phyloP scores from a whole-genome alignment of 495 filamentous ascomycete genomes.

The Monascus purpureus region DNA sequence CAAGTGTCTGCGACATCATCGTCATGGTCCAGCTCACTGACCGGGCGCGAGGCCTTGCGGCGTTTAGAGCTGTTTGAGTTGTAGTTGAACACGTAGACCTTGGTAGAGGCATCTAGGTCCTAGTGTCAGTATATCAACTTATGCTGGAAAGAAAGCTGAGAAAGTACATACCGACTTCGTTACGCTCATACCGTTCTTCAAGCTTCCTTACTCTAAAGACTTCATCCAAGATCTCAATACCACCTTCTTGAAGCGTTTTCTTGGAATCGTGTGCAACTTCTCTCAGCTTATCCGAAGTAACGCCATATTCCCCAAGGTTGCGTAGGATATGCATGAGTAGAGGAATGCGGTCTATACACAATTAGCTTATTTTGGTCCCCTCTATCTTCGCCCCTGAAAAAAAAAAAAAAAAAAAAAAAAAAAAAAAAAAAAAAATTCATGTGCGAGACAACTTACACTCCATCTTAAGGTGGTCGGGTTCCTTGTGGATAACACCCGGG shows the following conservation, averaged over 20 bases:
- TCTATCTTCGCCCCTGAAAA: no score
- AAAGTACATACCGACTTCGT: conserved; percentile 34
- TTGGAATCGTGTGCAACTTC: conserved; percentile 29
- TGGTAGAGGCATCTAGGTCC: conserved; percentile 20
- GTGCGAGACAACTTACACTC: conserved; percentile 40
- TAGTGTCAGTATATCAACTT: conserved; percentile 1
- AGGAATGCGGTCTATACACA: conserved; percentile 20
- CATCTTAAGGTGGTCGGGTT: conserved; percentile 75
- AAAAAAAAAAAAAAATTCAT: no score
- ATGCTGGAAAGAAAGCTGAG: neutral
- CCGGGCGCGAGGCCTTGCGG: conserved; percentile 21
- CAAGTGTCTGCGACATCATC: conserved; percentile 14
- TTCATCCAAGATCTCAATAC: conserved; percentile 34
- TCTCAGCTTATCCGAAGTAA: conserved; percentile 28
- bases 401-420: neutral
- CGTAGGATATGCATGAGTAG: conserved; percentile 34
- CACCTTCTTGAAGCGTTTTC: conserved; percentile 20
- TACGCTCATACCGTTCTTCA: conserved; percentile 37
- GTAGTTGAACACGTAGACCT: conserved; percentile 26
- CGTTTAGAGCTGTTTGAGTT: conserved; percentile 21
- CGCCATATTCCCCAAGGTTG: conserved; percentile 18
- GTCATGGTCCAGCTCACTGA: conserved; percentile 16
- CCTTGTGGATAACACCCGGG: conserved; percentile 47
- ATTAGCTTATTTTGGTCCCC: no score
- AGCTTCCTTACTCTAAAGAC: conserved; percentile 38